Percentiles rank a stretch among this genome's conserved stretches.
phyloP scores from a whole-genome alignment of 768 basidiomycete genomes.

The Sarcomyxa edulis region DNA sequence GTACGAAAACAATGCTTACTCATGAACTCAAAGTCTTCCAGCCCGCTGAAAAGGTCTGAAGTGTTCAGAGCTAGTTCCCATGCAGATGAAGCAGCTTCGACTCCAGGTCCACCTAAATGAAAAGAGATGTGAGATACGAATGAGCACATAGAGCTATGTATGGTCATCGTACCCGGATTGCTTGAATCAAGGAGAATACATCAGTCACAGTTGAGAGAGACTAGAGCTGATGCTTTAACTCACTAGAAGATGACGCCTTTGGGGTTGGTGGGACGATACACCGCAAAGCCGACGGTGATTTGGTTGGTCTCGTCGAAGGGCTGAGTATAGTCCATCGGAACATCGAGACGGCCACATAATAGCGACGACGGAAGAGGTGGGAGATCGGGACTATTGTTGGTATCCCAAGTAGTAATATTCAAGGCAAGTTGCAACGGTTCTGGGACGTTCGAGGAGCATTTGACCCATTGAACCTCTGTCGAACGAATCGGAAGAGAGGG shows the following conservation, averaged over 20 bases:
- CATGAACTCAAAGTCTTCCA: too few relatives aligned
- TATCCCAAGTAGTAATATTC: too few relatives aligned
- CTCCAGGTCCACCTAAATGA: slow-evolving; percentile 9
- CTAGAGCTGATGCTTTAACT: too few relatives aligned
- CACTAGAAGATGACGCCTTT: slow-evolving; percentile 10
- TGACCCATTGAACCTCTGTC: slow-evolving; percentile 4
- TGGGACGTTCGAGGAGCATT: slow-evolving; percentile 8
- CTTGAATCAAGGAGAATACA: too few relatives aligned
- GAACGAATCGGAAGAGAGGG: background rate
- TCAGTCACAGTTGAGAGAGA: too few relatives aligned
- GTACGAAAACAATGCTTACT: too few relatives aligned
- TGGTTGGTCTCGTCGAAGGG: slow-evolving; percentile 8
- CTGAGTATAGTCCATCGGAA: slow-evolving; percentile 15
- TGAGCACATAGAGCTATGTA: too few relatives aligned
- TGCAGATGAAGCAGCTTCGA: slow-evolving; percentile 10
- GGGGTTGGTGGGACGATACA: slow-evolving; percentile 12
- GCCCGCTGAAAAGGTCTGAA: slow-evolving; percentile 2
- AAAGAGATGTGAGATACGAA: too few relatives aligned
- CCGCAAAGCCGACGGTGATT: slow-evolving; percentile 15
- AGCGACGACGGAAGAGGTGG: slow-evolving; percentile 3
- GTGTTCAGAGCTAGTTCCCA: slow-evolving; percentile 12
- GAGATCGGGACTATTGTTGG: too few relatives aligned
- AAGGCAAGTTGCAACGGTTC: slow-evolving; percentile 5
- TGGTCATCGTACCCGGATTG: slow-evolving; percentile 12
- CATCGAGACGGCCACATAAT: slow-evolving; percentile 12